Percentiles rank a stretch among this genome's conserved stretches.
Conservation (phyloP, 2,329 filamentous ascomycete species). For the Pestalotiopsis sp. region DNA sequence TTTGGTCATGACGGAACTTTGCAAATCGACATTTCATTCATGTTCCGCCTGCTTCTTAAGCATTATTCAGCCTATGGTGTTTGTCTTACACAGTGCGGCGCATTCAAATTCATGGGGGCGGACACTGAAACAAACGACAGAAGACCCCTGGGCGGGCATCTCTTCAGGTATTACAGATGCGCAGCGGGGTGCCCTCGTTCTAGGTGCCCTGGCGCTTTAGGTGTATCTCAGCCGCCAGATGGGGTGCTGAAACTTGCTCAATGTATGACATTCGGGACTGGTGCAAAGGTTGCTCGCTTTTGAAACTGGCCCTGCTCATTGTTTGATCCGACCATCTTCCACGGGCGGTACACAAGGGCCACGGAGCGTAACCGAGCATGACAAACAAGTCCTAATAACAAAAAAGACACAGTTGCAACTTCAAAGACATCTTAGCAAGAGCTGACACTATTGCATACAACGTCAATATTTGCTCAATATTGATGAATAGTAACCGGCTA, state of each 20-base stretch:
- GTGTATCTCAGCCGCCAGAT: background rate
- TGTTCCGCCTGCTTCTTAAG: background rate
- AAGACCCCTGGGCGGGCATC: background rate
- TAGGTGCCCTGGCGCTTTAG: background rate
- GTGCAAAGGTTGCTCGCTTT: background rate
- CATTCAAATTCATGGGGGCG: background rate
- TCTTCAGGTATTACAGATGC: no score
- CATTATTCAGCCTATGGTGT: background rate
- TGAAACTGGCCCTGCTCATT: constrained; percentile 9
- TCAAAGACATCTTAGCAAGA: background rate
- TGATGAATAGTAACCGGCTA: background rate
- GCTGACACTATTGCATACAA: background rate
- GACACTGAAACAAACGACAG: background rate
- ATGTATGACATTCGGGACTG: background rate
- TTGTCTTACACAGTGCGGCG: background rate
- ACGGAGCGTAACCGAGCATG: background rate
- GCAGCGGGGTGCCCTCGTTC: no score
- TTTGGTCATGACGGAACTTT: background rate
- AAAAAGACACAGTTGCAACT: background rate
- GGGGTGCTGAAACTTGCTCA: constrained; percentile 10
- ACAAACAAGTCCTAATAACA: background rate
- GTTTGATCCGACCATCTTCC: background rate
- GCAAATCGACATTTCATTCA: background rate
- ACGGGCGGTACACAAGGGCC: background rate
- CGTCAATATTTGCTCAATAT: constrained; percentile 5